phyloP scores from a whole-genome alignment of 2,329 filamentous ascomycete species.

The Aspergillus candidus region DNA sequence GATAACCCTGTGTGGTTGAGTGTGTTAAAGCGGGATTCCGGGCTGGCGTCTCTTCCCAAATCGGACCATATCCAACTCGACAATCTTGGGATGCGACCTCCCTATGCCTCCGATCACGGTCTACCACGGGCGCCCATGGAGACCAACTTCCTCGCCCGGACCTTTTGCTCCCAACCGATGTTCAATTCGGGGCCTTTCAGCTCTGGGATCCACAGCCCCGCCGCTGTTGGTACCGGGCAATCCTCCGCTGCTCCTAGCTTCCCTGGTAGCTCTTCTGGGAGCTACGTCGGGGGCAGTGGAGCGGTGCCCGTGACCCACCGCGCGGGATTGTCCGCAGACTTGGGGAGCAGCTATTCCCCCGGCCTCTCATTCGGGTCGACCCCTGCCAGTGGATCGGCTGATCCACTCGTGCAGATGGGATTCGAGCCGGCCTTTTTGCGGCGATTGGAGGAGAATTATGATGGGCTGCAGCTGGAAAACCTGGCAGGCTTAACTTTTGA shows the following conservation, averaged over 20 bases:
- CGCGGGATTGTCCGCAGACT: constrained; percentile 28
- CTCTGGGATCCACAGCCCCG: constrained; percentile 30
- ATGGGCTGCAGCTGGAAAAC: constrained; percentile 26
- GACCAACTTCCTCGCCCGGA: constrained; percentile 23
- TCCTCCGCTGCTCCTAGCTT: constrained; percentile 32
- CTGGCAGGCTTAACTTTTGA: constrained; percentile 24
- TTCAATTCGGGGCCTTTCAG: constrained; percentile 23
- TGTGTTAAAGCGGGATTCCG: constrained; percentile 40
- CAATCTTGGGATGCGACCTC: constrained; percentile 39
- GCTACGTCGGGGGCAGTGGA: constrained; percentile 31
- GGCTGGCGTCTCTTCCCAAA: constrained; percentile 28
- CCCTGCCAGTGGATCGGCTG: constrained; percentile 22
- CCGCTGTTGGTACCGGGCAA: constrained; percentile 24
- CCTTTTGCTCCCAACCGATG: constrained; percentile 18
- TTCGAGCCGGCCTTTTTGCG: constrained; percentile 36
- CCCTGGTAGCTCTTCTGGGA: constrained; percentile 30
- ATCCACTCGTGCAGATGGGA: constrained; percentile 33
- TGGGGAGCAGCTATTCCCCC: constrained; percentile 28
- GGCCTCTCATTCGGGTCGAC: constrained; percentile 28
- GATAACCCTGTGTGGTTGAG: constrained; percentile 43
- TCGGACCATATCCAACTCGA: constrained; percentile 30
- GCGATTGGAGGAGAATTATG: constrained; percentile 29
- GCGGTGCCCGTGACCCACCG: constrained; percentile 20
- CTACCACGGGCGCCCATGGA: constrained; percentile 30
- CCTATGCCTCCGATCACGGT: constrained; percentile 36